Base-by-base conservation (phyloP, 2,329 filamentous ascomycete genomes). In the Knoxdaviesia capensis region DNA sequence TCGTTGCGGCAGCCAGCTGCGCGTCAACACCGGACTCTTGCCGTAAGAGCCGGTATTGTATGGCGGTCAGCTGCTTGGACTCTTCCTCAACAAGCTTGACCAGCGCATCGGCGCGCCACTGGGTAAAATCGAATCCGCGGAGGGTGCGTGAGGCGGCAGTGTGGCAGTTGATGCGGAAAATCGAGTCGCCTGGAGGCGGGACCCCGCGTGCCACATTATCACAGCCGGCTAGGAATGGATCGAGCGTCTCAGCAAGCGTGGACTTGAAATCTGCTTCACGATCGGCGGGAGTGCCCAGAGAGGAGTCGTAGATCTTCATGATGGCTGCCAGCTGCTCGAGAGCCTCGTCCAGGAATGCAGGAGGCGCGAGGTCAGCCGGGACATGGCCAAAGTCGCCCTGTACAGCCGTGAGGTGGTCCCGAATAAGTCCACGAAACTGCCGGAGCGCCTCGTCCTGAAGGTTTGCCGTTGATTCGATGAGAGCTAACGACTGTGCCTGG, bases 261-360 rank as follows among this genome's bases (percentile, higher is more conserved):
- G 75, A 69, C 39, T 81, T 70, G 51, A 94, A 93, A 34, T 76
- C 77, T 35, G 71, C 68, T 47, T 79, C 77, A 41, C 70, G 65
- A 45, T 74, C 66, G 6, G 67, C 59, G 1, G 64, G 59, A 3
- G 70, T 60, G 2, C 77, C 72, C 29, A 90, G 64, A 0, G 87
- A 93, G 1, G 81, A 80, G 49, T 93, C 85, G 53, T 87, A 88
- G 20, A 81, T 90, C 54, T 80, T 82, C 66, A 94, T 81, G 41
- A 96, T 77, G 5, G 74, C 68, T 34, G 69, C 72, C 6, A 98
- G 64, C 49, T 82, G 80, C 48, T 85, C 77, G 2, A 98, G 64
- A 5, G 85, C 79, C 43, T 92, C 81, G 34, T 76, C 64, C 0
- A 96, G 61, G 58, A 94, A 94, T 10, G 79, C 71, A 0, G 88